Percentiles rank a stretch among this genome's conserved stretches.
Conservation (phyloP, 164 flowering plant genomes). For the Macadamia tetraphylla region DNA sequence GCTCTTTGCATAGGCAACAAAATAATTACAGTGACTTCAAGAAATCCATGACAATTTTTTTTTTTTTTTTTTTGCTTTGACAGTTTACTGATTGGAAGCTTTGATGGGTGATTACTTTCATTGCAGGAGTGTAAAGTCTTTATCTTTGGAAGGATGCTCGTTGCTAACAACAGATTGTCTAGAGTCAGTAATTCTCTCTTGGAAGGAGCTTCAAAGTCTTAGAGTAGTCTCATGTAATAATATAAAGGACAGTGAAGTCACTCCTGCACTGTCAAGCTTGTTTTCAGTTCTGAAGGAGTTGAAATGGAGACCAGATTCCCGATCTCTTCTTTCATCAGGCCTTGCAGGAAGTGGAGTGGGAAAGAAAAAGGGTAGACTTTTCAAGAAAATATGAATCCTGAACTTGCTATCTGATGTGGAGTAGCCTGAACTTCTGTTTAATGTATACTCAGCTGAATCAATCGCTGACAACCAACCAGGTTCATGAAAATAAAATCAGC, state of each 20-base stretch:
- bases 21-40: neutral
- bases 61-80: neutral
- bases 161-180: conserved; percentile 70
- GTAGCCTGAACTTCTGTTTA: conserved; percentile 13
- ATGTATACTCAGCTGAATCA: conserved; percentile 45
- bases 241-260: conserved; percentile 66
- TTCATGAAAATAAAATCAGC: neutral
- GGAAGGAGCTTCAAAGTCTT: conserved; percentile 79
- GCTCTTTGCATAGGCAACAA: neutral
- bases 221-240: conserved; percentile 78
- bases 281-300: conserved; percentile 74
- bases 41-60: neutral
- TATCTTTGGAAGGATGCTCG: conserved; percentile 86
- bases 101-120: conserved; percentile 10
- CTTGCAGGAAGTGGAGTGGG: conserved; percentile 65
- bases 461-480: neutral
- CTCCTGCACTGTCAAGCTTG: conserved; percentile 60
- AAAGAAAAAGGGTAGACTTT: conserved; percentile 60
- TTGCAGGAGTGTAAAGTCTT: conserved; percentile 64
- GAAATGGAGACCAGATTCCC: conserved; percentile 82
- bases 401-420: conserved; percentile 11
- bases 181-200: conserved; percentile 62
- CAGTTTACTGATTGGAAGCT: neutral
- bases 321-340: conserved; percentile 56
- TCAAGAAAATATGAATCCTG: conserved; percentile 44